Evolutionary conservation across 2,329 filamentous ascomycete species (phyloP).

Genomic region (Diaporthe vaccinii): DNA sequence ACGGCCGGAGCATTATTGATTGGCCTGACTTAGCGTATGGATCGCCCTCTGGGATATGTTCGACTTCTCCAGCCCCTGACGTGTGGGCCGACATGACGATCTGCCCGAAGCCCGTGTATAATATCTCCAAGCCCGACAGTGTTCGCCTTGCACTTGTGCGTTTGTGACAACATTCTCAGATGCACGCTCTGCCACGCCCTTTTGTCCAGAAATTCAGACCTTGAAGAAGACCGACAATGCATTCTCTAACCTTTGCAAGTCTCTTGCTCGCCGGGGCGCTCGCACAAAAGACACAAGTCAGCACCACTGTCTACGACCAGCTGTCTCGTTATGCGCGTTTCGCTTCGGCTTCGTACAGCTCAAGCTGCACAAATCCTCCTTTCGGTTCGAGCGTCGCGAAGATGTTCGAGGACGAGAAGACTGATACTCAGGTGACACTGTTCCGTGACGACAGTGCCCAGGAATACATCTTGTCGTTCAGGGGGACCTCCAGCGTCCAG

Average conservation of each 20-base stretch:
- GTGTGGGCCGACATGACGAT: background rate
- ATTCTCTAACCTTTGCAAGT: background rate
- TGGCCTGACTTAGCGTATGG: background rate
- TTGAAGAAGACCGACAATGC: background rate
- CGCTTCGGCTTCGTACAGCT: conserved; percentile 33
- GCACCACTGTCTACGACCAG: conserved; percentile 11
- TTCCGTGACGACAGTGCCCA: conserved; percentile 34
- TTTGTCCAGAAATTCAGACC: no score
- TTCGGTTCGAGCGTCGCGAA: conserved; percentile 20
- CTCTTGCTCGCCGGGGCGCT: background rate
- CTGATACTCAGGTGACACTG: conserved; percentile 34
- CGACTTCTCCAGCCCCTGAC: background rate
- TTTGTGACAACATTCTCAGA: background rate
- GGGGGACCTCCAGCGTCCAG: conserved; percentile 24
- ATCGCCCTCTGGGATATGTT: background rate
- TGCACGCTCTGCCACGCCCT: background rate
- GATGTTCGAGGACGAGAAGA: background rate
- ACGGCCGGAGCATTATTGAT: conserved; percentile 18
- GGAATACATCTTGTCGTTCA: conserved; percentile 39
- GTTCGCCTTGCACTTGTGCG: background rate
- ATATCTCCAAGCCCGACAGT: background rate
- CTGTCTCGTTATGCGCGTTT: conserved; percentile 33
- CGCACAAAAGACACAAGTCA: conserved; percentile 1
- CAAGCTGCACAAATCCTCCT: conserved; percentile 27
- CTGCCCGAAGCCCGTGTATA: background rate